A percentile compares a stretch with the other conserved stretches of the same genome.
phyloP scores from a whole-genome alignment of 2,329 filamentous ascomycete species.

The Aureobasidium sp. region DNA sequence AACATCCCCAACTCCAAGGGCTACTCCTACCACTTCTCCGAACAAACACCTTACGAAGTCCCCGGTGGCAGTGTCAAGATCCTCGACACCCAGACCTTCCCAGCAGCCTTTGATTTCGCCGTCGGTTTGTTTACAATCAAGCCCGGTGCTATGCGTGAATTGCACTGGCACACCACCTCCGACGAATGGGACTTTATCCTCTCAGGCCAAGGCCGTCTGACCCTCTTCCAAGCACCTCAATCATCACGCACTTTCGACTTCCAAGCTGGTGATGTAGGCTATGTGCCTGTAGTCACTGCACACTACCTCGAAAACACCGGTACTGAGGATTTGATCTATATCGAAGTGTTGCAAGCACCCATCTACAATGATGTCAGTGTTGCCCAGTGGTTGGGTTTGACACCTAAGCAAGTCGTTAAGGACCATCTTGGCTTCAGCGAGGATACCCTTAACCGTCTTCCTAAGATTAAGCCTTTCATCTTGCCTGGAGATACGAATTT shows the following conservation, averaged over 20 bases:
- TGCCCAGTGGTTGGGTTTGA: conserved; percentile 52
- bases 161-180: conserved; percentile 56
- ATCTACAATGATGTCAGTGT: conserved; percentile 49
- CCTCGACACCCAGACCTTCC: conserved; percentile 51
- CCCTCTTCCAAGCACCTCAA: conserved; percentile 47
- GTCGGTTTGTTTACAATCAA: conserved; percentile 51
- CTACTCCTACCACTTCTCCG: conserved; percentile 38
- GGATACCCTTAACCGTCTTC: conserved; percentile 27
- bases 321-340: conserved; percentile 49
- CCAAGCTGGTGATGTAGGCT: conserved; percentile 52
- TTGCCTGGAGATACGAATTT: conserved; percentile 33
- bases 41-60: conserved; percentile 44
- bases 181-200: conserved; percentile 59
- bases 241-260: conserved; percentile 52
- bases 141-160: conserved; percentile 57
- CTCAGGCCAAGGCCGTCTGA: conserved; percentile 49
- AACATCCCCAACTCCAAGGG: conserved; percentile 25
- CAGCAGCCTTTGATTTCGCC: conserved; percentile 49
- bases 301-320: conserved; percentile 59
- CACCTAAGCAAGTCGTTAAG: conserved; percentile 34
- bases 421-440: conserved; percentile 28
- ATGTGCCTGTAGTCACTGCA: conserved; percentile 47
- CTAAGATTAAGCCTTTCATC: conserved; percentile 34
- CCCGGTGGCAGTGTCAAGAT: conserved; percentile 55
- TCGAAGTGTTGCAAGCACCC: conserved; percentile 52